phyloP scores from a whole-genome alignment of 768 basidiomycete species.

The Kwoniella europaea region DNA sequence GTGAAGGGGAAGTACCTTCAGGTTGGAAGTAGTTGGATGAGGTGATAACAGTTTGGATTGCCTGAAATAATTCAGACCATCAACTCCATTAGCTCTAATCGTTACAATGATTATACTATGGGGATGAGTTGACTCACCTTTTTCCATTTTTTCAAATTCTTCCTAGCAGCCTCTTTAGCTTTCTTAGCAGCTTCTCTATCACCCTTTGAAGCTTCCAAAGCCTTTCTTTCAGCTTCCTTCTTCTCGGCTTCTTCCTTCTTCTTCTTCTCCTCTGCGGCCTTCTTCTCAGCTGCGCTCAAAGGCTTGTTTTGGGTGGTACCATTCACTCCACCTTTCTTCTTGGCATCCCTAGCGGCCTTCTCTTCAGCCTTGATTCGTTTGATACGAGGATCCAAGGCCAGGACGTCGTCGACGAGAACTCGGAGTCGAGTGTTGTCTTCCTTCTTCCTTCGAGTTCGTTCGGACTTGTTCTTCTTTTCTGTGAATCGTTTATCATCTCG shows the following conservation, averaged over 20 bases:
- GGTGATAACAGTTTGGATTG: constrained; percentile 59
- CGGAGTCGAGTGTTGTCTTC: constrained; percentile 92
- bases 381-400: constrained; percentile 87
- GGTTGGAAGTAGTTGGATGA: constrained; percentile 61
- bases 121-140: constrained; percentile 63
- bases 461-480: constrained; percentile 99
- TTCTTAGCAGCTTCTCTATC: constrained; percentile 65
- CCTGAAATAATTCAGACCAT: constrained; percentile 31
- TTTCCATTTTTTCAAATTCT: constrained; percentile 65
- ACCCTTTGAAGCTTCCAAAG: constrained; percentile 55
- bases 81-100: too few species aligned
- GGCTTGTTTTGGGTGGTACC: constrained; percentile 50
- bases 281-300: constrained; percentile 60
- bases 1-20: constrained; percentile 56
- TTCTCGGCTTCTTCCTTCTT: constrained; percentile 67
- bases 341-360: constrained; percentile 89
- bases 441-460: constrained; percentile 94
- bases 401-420: constrained; percentile 80
- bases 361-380: constrained; percentile 96
- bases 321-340: constrained; percentile 66
- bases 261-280: constrained; percentile 63
- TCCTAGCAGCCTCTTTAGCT: constrained; percentile 68
- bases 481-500: constrained; percentile 99
- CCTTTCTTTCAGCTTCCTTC: constrained; percentile 71
- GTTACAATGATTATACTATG: too few species aligned